Base-by-base conservation (phyloP, 148 eudicot genomes). In the Silene latifolia region DNA sequence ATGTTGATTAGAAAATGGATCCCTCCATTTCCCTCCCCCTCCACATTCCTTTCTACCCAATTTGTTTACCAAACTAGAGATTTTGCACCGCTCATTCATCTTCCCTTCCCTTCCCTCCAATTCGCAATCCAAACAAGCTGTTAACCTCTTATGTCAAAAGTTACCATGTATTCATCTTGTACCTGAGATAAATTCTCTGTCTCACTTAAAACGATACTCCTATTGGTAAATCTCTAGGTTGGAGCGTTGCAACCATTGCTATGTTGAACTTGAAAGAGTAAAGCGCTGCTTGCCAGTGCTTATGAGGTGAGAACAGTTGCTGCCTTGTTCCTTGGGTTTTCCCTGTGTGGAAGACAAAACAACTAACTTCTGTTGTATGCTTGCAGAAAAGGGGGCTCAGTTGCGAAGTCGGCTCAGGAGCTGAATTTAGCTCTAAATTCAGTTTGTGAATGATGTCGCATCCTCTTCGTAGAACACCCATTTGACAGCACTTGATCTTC, bases 221-320 rank as follows among this genome's bases (percentile, higher is more conserved):
- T 72, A 56, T 71, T 73, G 51, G 4, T 44, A 67, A 53, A 18
- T 75, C 11, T 75, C 23, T 68, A 95, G 99, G 90, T 75, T 90
- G 79, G 99, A 95, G 74, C 93, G 99, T 27, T 92, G 92, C 87
- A 92, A 92, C 79, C 84, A 87, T 42, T 95, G 99, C 83, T 90
- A 80, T 79, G 72, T 90, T 14, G 99, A 95, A 83, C 96, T 95
- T 60, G 97, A 95, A 83, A 90, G 86, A 74, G 87, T 95, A 48
- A 95, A 90, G 81, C 85, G 79, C 56, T 77, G 83, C 73, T 83
- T 95, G 76, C 91, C 99, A 62, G 80, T 73, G 42, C 87, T 95
- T 51, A 82, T 84, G 81, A 90, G 97, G 98, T 95, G 71, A 66
- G 85, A 71, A 62, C 9, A 54, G 21, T 4, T 32, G 19, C 24